These are phyloP conservation scores for Botrytis aclada DNA, from an alignment of 2,329 filamentous ascomycete genomes.

Conservation along the genomic window DNA sequence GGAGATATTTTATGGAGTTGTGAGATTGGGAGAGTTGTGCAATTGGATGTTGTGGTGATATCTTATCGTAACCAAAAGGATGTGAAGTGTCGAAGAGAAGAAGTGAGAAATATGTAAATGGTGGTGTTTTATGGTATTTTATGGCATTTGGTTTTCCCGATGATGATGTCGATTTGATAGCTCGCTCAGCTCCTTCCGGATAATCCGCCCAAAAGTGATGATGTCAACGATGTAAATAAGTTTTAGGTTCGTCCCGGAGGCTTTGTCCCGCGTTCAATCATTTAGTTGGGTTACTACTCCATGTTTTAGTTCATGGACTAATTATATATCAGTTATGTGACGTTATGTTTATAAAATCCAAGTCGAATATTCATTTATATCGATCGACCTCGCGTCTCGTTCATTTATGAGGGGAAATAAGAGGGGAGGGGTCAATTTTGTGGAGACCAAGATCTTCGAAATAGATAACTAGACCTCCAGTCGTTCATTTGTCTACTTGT, in stretches of 20 bases:
- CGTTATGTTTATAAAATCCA: not conserved
- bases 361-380: not conserved
- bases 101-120: not conserved
- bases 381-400: not conserved
- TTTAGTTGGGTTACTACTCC: not conserved
- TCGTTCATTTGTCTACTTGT: not conserved
- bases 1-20: not conserved
- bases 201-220: conserved; percentile 1
- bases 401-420: not conserved
- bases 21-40: not conserved
- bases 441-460: not conserved
- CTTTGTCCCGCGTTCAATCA: not conserved
- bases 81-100: too few species aligned
- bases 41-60: not conserved
- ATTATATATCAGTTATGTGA: too few species aligned
- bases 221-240: not conserved
- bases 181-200: not conserved
- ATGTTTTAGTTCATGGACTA: not conserved
- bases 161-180: not conserved
- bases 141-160: not conserved
- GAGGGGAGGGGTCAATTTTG: not conserved
- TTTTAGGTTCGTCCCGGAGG: not conserved
- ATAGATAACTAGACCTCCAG: not conserved
- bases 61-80: too few species aligned
- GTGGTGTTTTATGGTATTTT: not conserved